These are phyloP conservation scores for Buxus sempervirens DNA, from an alignment of 164 flowering plant genomes.

Conservation along the genomic window DNA sequence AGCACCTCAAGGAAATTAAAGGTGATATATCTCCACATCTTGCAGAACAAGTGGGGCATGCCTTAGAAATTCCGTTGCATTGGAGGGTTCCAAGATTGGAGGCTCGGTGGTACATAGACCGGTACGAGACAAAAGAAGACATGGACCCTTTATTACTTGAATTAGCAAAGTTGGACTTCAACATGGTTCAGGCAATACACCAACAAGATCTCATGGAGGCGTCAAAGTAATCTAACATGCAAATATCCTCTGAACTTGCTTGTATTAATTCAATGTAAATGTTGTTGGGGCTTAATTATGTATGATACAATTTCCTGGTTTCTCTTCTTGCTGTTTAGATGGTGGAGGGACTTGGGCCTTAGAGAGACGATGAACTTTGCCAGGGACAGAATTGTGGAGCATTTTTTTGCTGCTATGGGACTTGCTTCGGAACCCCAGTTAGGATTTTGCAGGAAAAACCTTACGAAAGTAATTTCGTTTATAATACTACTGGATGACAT, in stretches of 20 bases:
- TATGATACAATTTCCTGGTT: too few species aligned
- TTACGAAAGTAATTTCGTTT: neutral
- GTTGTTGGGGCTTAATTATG: neutral
- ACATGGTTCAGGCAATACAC: constrained; percentile 16
- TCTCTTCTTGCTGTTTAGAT: neutral
- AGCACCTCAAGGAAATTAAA: neutral
- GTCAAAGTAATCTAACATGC: neutral
- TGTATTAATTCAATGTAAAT: neutral
- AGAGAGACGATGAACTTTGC: neutral
- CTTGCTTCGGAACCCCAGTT: neutral
- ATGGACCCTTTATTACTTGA: constrained; percentile 4
- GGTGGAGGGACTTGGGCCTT: neutral
- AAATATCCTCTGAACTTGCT: neutral
- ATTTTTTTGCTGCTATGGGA: neutral
- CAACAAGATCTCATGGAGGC: neutral
- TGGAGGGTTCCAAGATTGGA: constrained; percentile 12
- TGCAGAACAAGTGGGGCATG: neutral
- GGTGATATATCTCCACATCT: neutral
- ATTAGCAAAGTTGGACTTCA: constrained; percentile 18
- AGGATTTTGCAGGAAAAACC: neutral
- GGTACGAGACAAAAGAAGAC: constrained; percentile 5
- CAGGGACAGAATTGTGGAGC: neutral
- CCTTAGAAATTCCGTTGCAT: constrained; percentile 11
- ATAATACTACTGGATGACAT: neutral
- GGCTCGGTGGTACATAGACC: constrained; percentile 17